Base-by-base conservation (phyloP, 2,329 filamentous ascomycete genomes). In the Aspergillus cejpii region DNA sequence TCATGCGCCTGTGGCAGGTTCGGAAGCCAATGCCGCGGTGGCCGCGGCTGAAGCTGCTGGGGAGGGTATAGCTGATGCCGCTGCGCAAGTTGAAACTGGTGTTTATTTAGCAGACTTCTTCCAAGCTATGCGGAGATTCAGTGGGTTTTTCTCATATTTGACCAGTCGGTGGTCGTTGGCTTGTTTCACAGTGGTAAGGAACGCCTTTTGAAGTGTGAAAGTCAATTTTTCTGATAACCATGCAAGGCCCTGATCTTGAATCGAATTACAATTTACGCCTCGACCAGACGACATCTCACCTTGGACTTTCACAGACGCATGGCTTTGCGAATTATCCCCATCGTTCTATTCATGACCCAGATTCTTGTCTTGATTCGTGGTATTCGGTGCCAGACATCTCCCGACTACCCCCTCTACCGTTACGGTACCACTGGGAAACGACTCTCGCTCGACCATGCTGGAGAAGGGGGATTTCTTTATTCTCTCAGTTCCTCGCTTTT, bases 141-240 rank as follows among this genome's bases (percentile, higher is more conserved):
- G 87, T 36, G 89, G 87, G 49, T 81, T 97, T 47, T 90, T 97
- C 67, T 85, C 82, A 57, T 98, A 97, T 67, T 76, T 89, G 34
- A 94, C 87, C 1, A 94, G 87, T 66, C 85, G 85, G 66, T 97
- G 92, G 92, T 90, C 91, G 0, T 72, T 97, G 46, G 83, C 84
- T 41, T 96, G 89, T 57, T 83, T 97, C 56, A 80, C 83, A 28
- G 86, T 91, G 75, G 76, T 79, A 64, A 65, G 71, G 60, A 20
- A 19, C 17, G 17, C 15, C 15, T 10, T 17, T 8, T 10, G 15
- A 20, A 11, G 17, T n/a, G n/a, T n/a, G 10, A 20, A 10, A 12
- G 14, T 5, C 17, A 8, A 19, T 31, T 31, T 17, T 29, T 27
- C 47, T 51, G 29, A 56, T 42, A 20, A 14, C 8, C 11, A 10